phyloP scores from a whole-genome alignment of 345 rosid genomes.

The Physaria fendleri region DNA sequence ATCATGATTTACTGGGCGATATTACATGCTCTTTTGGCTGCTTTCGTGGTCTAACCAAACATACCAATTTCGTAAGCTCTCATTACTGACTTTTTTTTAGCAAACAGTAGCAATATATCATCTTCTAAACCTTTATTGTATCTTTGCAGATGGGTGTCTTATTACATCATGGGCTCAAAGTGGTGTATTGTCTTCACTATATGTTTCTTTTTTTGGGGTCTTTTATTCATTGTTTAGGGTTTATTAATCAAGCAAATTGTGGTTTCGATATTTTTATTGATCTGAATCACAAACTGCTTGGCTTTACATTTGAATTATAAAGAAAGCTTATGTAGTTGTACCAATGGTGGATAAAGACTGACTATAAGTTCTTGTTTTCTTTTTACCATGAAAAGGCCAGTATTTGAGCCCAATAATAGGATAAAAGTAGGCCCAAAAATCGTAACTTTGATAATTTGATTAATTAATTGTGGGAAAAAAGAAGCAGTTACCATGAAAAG shows the following conservation, averaged over 20 bases:
- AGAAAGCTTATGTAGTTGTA: conserved; percentile 1
- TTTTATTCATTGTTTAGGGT: conserved; percentile 18
- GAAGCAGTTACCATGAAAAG: too few species aligned
- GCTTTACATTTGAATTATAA: conserved; percentile 2
- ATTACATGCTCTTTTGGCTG: conserved; percentile 64
- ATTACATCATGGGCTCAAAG: background rate
- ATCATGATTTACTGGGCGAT: conserved; percentile 90
- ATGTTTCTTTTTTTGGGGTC: background rate
- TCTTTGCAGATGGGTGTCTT: conserved; percentile 10
- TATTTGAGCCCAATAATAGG: background rate
- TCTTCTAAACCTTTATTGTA: background rate
- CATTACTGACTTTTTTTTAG: background rate
- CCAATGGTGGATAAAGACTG: background rate
- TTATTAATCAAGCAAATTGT: conserved; percentile 24
- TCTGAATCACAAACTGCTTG: conserved; percentile 25
- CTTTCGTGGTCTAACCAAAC: conserved; percentile 53
- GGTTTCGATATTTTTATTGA: conserved; percentile 20
- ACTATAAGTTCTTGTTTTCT: background rate
- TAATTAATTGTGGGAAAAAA: too few species aligned
- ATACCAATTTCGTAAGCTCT: conserved; percentile 18
- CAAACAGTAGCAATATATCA: background rate
- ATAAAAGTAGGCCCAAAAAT: too few species aligned
- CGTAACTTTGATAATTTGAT: too few species aligned
- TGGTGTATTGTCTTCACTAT: conserved; percentile 7
- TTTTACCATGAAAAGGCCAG: background rate